Conservation (phyloP, 163 green algal species). For the Picocystis sp. region DNA sequence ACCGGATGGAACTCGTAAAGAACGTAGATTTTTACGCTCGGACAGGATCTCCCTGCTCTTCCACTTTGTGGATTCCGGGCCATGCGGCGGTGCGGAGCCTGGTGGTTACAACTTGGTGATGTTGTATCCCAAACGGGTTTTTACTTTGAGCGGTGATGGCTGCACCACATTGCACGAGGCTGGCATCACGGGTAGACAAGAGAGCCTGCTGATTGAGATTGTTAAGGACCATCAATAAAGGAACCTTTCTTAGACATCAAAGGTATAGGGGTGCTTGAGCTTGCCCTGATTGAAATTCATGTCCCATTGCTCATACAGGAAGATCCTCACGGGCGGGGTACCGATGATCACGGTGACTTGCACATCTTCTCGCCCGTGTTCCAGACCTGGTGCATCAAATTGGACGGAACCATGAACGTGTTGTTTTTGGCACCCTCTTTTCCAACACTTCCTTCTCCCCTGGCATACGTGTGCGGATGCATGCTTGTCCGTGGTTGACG, state of each 20-base stretch:
- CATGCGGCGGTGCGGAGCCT: constrained; percentile 17
- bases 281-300: no score
- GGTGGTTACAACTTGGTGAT: constrained; percentile 42
- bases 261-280: no score
- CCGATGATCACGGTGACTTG: no score
- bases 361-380: not conserved
- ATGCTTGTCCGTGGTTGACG: constrained; percentile 10
- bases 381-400: constrained; percentile 17
- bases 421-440: constrained; percentile 7
- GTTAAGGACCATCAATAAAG: no score
- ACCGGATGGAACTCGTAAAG: constrained; percentile 31
- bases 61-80: constrained; percentile 45
- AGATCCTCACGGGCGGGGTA: no score
- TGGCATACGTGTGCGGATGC: not conserved
- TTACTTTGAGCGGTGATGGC: constrained; percentile 8
- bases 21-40: constrained; percentile 17
- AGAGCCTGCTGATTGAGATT: no score
- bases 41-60: constrained; percentile 30
- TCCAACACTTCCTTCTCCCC: constrained; percentile 3
- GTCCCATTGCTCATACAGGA: no score
- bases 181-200: no score
- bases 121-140: constrained; percentile 41
- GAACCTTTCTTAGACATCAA: no score
- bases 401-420: constrained; percentile 14
- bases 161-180: no score